Conservation (phyloP, 805 yeast genomes). For the Candida fluviatilis region DNA sequence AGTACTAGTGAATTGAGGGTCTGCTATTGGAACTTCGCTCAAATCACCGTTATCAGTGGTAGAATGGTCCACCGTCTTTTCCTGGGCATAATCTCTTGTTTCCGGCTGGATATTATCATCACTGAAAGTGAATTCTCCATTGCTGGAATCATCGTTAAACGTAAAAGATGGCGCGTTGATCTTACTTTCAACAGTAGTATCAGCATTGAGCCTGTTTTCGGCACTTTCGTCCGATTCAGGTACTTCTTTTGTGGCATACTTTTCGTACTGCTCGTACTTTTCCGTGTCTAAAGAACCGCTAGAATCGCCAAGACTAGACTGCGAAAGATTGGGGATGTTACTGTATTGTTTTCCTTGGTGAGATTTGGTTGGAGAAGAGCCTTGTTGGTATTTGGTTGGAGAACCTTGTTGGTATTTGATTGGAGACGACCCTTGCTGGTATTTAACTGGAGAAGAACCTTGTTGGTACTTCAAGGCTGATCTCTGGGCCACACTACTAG, state of each 20-base stretch:
- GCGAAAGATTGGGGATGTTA: constrained; percentile 23
- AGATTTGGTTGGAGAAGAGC: background rate
- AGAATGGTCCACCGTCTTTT: too few species aligned
- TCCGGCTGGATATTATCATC: too few species aligned
- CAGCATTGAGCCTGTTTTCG: constrained; percentile 6
- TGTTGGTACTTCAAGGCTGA: constrained; percentile 18
- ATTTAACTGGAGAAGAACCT: background rate
- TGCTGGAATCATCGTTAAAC: background rate
- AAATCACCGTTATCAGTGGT: too few species aligned
- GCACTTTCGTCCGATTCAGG: too few species aligned
- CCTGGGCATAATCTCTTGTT: too few species aligned
- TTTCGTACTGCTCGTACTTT: background rate
- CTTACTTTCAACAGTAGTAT: constrained; percentile 3
- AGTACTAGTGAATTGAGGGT: background rate
- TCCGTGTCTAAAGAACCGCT: background rate
- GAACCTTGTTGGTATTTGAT: too few species aligned
- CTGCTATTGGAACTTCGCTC: background rate
- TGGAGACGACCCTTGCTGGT: too few species aligned
- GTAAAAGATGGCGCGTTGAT: background rate
- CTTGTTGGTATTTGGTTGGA: too few species aligned
- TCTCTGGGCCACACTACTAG: constrained; percentile 23
- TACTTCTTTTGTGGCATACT: too few species aligned
- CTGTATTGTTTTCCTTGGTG: constrained; percentile 16
- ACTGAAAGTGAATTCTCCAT: constrained; percentile 6
- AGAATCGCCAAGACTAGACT: constrained; percentile 5